Evolutionary conservation across 2,329 filamentous ascomycete genomes (phyloP).

Genomic region (Anisogramma anomala): DNA sequence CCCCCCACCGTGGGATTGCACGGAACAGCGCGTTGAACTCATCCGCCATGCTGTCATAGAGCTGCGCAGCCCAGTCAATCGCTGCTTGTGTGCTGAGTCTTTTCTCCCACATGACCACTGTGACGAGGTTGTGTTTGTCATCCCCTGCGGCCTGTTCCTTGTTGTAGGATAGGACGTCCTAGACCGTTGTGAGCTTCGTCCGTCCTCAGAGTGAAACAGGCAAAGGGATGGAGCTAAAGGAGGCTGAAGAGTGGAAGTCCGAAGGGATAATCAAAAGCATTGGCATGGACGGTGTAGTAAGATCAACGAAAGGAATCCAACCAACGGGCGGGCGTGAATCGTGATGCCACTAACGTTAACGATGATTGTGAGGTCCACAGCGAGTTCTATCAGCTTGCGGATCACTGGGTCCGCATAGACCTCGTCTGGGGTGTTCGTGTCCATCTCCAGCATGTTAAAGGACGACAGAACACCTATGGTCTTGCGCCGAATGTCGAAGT

Average conservation of each 20-base stretch:
- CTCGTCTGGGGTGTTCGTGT: slow-evolving; percentile 17
- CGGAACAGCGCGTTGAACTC: slow-evolving; percentile 13
- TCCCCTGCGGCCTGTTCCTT: slow-evolving; percentile 20
- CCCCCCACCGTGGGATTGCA: slow-evolving; percentile 12
- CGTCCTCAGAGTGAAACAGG: neutral
- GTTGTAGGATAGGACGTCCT: slow-evolving; percentile 22
- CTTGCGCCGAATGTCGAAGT: slow-evolving; percentile 17
- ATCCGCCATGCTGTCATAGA: slow-evolving; percentile 6
- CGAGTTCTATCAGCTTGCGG: slow-evolving; percentile 14
- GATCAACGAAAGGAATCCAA: no score
- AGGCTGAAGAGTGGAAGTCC: no score
- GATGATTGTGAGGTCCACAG: slow-evolving; percentile 19
- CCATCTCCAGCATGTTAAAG: slow-evolving; percentile 18
- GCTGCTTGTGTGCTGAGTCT: slow-evolving; percentile 12
- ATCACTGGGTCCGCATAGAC: slow-evolving; percentile 16
- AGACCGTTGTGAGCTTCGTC: neutral
- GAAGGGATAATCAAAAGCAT: no score
- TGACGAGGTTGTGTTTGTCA: slow-evolving; percentile 23
- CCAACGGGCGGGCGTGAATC: no score
- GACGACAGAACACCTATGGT: slow-evolving; percentile 20
- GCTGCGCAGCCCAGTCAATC: slow-evolving; percentile 12
- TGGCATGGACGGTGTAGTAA: no score
- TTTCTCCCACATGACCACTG: slow-evolving; percentile 17
- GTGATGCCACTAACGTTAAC: slow-evolving; percentile 21
- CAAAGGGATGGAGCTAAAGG: neutral